Evolutionary conservation across 495 filamentous ascomycete genomes (phyloP).

Genomic region (Aspergillus conjunctus): DNA sequence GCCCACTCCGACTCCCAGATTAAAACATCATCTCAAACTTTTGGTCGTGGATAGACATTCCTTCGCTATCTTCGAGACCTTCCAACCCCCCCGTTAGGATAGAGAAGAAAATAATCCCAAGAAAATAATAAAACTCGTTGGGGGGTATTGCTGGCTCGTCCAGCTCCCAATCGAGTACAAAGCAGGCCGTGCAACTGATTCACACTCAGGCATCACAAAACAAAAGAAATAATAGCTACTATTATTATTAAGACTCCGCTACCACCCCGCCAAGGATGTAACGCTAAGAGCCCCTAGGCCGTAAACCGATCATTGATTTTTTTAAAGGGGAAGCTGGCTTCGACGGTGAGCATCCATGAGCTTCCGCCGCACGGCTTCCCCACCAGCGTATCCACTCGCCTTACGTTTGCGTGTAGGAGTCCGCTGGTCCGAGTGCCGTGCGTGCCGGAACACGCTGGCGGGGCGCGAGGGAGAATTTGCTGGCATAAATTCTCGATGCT

Average conservation of each 20-base stretch:
- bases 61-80: slow-evolving; percentile 8
- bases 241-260: not conserved
- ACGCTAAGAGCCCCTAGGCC: not conserved
- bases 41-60: slow-evolving; percentile 17
- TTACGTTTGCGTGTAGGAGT: slow-evolving; percentile 49
- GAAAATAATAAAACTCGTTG: slow-evolving; percentile 3
- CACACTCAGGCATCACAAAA: not conserved
- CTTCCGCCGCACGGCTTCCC: slow-evolving; percentile 51
- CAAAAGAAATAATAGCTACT: not conserved
- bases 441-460: slow-evolving; percentile 51
- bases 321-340: slow-evolving; percentile 43
- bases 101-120: not conserved
- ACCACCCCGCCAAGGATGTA: no score
- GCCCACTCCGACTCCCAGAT: slow-evolving; percentile 21
- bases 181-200: not conserved
- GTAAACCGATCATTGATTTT: slow-evolving; percentile 4
- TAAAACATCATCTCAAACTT: slow-evolving; percentile 24
- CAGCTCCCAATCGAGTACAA: not conserved
- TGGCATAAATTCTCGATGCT: slow-evolving; percentile 53
- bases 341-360: slow-evolving; percentile 50
- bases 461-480: slow-evolving; percentile 49
- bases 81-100: slow-evolving; percentile 4
- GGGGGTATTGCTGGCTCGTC: not conserved
- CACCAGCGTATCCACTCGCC: slow-evolving; percentile 39
- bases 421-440: slow-evolving; percentile 46